Evolutionary conservation across 1,284 basidiomycete species (phyloP).

Genomic region (Apiotrichum siamense): DNA sequence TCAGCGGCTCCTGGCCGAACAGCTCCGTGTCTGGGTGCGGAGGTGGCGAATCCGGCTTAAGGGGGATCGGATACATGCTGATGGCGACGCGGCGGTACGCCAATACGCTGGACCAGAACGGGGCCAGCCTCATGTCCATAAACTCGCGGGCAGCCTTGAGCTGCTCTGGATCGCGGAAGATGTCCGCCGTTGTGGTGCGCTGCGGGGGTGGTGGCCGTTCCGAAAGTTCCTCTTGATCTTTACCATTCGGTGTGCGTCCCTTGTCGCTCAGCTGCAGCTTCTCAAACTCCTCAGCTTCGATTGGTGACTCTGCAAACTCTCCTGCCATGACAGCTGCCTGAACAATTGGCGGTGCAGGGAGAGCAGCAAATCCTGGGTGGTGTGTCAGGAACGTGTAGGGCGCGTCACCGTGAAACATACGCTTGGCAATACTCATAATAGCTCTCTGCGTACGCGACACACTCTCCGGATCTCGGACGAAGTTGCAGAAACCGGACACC

Average conservation of each 20-base stretch:
- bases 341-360: slow-evolving; percentile 6
- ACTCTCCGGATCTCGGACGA: slow-evolving; percentile 57
- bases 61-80: slow-evolving; percentile 25
- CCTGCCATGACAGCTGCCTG: slow-evolving; percentile 4
- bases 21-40: slow-evolving; percentile 27
- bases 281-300: neutral
- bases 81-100: slow-evolving; percentile 33
- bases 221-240: no score
- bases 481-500: slow-evolving; percentile 50
- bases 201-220: neutral
- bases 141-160: slow-evolving; percentile 60
- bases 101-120: slow-evolving; percentile 55
- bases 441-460: slow-evolving; percentile 66
- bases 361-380: slow-evolving; percentile 15
- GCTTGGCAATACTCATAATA: slow-evolving; percentile 68
- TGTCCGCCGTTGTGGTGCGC: slow-evolving; percentile 12
- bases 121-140: slow-evolving; percentile 63
- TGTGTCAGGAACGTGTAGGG: neutral
- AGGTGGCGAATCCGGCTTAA: neutral
- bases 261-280: neutral
- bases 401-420: slow-evolving; percentile 45
- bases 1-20: slow-evolving; percentile 50
- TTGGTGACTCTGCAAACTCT: slow-evolving; percentile 3
- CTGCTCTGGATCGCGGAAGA: slow-evolving; percentile 35
- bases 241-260: no score